Evolutionary conservation across 495 filamentous ascomycete species (phyloP).

Genomic region (Tuber microsphaerosporum): DNA sequence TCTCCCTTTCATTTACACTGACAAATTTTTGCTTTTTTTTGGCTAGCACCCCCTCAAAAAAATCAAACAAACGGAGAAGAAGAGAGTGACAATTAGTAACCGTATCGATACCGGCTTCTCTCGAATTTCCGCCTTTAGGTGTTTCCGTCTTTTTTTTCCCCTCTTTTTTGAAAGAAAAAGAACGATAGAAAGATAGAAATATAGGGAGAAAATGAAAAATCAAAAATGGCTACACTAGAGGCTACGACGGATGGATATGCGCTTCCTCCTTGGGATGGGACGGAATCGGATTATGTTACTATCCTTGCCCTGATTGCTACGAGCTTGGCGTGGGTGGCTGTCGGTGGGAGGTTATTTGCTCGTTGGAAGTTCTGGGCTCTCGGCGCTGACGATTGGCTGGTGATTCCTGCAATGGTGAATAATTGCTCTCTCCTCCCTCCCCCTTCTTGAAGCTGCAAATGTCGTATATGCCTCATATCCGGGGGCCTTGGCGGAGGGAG

Average conservation of each 20-base stretch:
- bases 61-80: too few species aligned
- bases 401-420: background rate
- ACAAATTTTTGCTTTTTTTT: too few species aligned
- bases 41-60: too few species aligned
- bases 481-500: too few species aligned
- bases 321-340: background rate
- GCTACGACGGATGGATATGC: background rate
- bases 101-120: too few species aligned
- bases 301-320: background rate
- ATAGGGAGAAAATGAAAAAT: too few species aligned
- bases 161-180: too few species aligned
- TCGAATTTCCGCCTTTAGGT: too few species aligned
- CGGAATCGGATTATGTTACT: background rate
- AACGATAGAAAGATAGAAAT: too few species aligned
- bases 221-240: background rate
- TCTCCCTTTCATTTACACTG: too few species aligned
- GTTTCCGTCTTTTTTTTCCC: too few species aligned
- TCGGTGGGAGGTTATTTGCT: background rate
- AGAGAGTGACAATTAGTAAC: too few species aligned
- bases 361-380: background rate
- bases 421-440: background rate
- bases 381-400: background rate
- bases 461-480: background rate
- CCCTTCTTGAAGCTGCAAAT: background rate
- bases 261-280: background rate